Evolutionary conservation across 164 flowering plant species (phyloP).

Genomic region (Vitis cinerea): DNA sequence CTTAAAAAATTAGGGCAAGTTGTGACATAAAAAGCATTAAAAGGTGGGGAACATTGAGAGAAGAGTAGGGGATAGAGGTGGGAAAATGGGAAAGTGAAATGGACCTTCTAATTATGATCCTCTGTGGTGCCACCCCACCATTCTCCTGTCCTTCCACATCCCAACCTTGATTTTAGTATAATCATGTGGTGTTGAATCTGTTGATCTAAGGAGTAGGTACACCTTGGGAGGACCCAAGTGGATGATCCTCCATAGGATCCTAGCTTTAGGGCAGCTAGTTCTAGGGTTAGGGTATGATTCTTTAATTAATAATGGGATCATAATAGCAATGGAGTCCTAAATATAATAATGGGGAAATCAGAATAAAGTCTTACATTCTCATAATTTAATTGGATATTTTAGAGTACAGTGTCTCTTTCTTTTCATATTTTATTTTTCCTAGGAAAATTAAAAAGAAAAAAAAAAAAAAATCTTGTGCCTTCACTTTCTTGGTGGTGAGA

Average conservation of each 20-base stretch:
- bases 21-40: constrained; percentile 15
- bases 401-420: constrained; percentile 14
- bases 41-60: constrained; percentile 16
- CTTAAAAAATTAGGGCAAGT: too few species aligned
- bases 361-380: constrained; percentile 6
- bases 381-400: neutral
- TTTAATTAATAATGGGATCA: constrained; percentile 18
- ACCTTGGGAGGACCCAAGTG: neutral
- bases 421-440: neutral
- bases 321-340: constrained; percentile 1
- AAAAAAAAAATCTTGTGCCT: too few species aligned
- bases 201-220: neutral
- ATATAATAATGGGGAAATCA: constrained; percentile 1
- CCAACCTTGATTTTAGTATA: too few species aligned
- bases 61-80: constrained; percentile 21
- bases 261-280: constrained; percentile 15
- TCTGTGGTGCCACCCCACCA: constrained; percentile 4
- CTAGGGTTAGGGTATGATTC: constrained; percentile 12
- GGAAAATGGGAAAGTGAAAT: constrained; percentile 17
- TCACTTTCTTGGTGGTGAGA: too few species aligned
- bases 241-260: constrained; percentile 20
- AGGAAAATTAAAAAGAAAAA: too few species aligned
- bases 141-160: neutral
- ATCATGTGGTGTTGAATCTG: too few species aligned
- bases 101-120: neutral